Base-by-base conservation (phyloP, 139 green algal genomes). In the Chlamydomonas sp. region DNA sequence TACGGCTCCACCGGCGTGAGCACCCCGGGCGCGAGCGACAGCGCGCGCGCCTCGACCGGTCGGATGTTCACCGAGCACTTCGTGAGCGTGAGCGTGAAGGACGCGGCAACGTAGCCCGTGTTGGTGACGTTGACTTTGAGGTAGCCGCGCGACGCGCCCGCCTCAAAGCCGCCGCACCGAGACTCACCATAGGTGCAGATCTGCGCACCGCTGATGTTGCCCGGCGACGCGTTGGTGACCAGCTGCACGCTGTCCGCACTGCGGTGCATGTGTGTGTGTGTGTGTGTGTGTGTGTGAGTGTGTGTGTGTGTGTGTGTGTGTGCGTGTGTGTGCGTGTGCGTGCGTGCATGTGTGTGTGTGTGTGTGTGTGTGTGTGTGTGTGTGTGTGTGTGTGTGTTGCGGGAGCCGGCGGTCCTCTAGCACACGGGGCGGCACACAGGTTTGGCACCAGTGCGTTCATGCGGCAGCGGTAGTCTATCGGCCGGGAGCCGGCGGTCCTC, bases 161-260 rank as follows among this genome's bases (percentile, higher is more conserved):
- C 82, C 63, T 89, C 70, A 72, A 96, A 96, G 1, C 76, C 73
- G 20, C 89, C 90, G 73, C 89, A 94, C 35, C 24, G 48, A 5
- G 31, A 49, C 38, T 65, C 20, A 37, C 24, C 34, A 48, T 57
- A 72, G 30, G 43, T 35, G 57, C 72, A 77, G 35, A 70, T 3
- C 22, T 24, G 5, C 37, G 33, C 36, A 50, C 34, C 48, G 22
- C 58, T 16, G 35, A 95, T 88, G n/a, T 76, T 70, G 2, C 83
- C 89, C 1, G 83, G 85, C n/a, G 75, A 81, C 33, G 48, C 10
- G 57, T 92, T 90, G 38, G 74, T 74, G 0, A 91, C 73, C 6
- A 92, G 70, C 10, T 50, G n/a, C 26, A 95, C 70, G 6, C 50
- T 38, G 66, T 91, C 89, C 0, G 88, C 89, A 31, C 68, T 74